Base-by-base conservation (phyloP, 1,284 basidiomycete genomes). In the Ceratorhiza oryzae-sativae region DNA sequence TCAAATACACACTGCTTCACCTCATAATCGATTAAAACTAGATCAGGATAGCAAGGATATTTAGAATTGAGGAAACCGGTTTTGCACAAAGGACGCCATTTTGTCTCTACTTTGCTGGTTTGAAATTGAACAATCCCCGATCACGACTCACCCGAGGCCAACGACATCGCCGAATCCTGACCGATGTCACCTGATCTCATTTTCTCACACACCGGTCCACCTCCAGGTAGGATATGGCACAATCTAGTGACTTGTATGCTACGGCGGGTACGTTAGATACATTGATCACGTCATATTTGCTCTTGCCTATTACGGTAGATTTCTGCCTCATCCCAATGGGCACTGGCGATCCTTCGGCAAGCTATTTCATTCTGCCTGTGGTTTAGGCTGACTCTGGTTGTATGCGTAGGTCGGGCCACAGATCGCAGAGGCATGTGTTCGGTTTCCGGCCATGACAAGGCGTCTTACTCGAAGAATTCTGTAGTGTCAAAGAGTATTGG, bases 301-400 rank as follows among this genome's bases (percentile, higher is more conserved):
- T 18, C 42, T 4, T 18, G 42, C 6, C 18, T 45, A 13, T 39
- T 39, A 6, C 36, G 13, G n/a, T 73, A 75, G 92, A 94, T 79
- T 93, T 94, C 77, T 94, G 92, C 77, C 85, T 94, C 32, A 87
- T 94, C 71, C 92, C 92, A 18, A 89, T 94, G 75, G 92, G 92
- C 71, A 91, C 88, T 0, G 85, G 79, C 9, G 86, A 88, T 61
- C 81, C 90, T 20, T 93, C 92, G 15, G 91, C 91, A 76, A 65
- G 82, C 68, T 20, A 3, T 23, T 20, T 58, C n/a, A 10, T n/a
- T 48, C 23, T 39, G 9, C 3, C 41, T 9, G 55, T 71, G 49
- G 13, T 45, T 10, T 27, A 15, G 34, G 39, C 30, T 72, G 25
- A 73, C 27, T 55, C 72, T 27, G 58, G n/a, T 56, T 15, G 23